These are phyloP conservation scores for Talaromyces sp. DNA, from an alignment of 2,329 filamentous ascomycete genomes.

Conservation along the genomic window DNA sequence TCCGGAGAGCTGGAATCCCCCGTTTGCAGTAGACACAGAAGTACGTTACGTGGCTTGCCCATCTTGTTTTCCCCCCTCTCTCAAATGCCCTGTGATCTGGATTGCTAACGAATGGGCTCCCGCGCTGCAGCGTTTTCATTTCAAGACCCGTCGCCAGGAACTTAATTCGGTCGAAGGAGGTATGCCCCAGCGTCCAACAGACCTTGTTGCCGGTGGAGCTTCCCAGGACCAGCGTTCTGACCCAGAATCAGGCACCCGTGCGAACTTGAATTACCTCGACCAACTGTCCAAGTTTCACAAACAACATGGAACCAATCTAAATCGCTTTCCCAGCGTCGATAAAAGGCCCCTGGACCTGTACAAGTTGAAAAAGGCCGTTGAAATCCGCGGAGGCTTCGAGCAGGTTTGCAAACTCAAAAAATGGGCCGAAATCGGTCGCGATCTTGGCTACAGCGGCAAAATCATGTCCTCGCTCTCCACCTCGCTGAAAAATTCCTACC, in stretches of 20 bases:
- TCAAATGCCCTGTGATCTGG: background rate
- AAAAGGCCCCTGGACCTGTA: conserved; percentile 95
- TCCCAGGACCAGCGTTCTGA: conserved; percentile 31
- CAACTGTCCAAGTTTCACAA: conserved; percentile 95
- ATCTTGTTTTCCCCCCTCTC: background rate
- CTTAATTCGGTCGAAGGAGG: conserved; percentile 97
- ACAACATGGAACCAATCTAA: conserved; percentile 89
- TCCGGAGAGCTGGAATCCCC: conserved; percentile 86
- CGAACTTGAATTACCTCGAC: conserved; percentile 93
- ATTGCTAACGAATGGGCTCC: conserved; percentile 21
- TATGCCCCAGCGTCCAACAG: conserved; percentile 41
- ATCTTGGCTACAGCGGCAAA: conserved; percentile 96
- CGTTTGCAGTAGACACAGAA: conserved; percentile 95
- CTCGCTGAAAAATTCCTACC: conserved; percentile 95
- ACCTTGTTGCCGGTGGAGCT: conserved; percentile 23
- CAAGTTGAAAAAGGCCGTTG: conserved; percentile 93
- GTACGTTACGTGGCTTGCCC: conserved; percentile 49
- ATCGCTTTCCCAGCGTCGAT: conserved; percentile 91
- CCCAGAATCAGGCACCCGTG: conserved; percentile 66
- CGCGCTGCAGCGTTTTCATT: conserved; percentile 75
- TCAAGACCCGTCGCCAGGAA: conserved; percentile 91
- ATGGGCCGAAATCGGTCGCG: conserved; percentile 96
- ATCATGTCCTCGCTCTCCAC: conserved; percentile 99
- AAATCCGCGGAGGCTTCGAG: conserved; percentile 89
- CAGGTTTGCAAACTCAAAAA: conserved; percentile 97